Evolutionary conservation across 768 basidiomycete genomes (phyloP).

Genomic region (Pleurotus pulmonarius): DNA sequence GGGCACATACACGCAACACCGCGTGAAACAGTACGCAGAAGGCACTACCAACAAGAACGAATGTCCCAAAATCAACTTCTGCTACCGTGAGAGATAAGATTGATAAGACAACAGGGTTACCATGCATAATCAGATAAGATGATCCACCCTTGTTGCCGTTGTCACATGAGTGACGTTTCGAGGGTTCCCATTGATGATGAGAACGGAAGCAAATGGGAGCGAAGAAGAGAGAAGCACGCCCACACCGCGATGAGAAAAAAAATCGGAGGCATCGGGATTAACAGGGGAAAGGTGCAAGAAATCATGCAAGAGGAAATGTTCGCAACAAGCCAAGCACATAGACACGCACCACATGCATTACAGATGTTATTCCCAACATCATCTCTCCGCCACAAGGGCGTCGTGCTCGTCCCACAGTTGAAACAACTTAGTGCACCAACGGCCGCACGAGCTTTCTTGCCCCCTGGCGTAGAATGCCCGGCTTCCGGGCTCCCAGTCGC

Average conservation of each 20-base stretch:
- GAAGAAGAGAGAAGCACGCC: conserved; percentile 4
- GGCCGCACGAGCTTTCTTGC: conserved; percentile 32
- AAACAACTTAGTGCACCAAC: conserved; percentile 82
- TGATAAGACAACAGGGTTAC: conserved; percentile 7
- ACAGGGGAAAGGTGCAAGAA: conserved; percentile 6
- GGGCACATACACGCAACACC: neutral
- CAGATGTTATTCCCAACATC: conserved; percentile 92
- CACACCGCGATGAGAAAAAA: neutral
- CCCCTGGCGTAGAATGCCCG: conserved; percentile 24
- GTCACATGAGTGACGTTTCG: neutral
- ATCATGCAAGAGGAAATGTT: conserved; percentile 1
- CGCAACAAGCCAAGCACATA: neutral
- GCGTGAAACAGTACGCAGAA: conserved; percentile 10
- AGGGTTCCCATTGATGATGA: neutral
- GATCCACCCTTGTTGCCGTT: conserved; percentile 6
- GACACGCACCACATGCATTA: conserved; percentile 86
- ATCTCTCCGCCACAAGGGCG: conserved; percentile 87
- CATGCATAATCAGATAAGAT: conserved; percentile 4
- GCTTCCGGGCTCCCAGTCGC: conserved; percentile 29
- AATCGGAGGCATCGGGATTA: neutral
- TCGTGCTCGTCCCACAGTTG: conserved; percentile 86
- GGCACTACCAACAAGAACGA: conserved; percentile 5
- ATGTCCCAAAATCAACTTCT: conserved; percentile 2
- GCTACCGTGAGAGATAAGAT: conserved; percentile 11
- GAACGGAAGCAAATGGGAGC: conserved; percentile 5